Percentiles rank a stretch among this genome's conserved stretches.
phyloP scores from a whole-genome alignment of 2,329 filamentous ascomycete species.

The Fusarium zealandicum region DNA sequence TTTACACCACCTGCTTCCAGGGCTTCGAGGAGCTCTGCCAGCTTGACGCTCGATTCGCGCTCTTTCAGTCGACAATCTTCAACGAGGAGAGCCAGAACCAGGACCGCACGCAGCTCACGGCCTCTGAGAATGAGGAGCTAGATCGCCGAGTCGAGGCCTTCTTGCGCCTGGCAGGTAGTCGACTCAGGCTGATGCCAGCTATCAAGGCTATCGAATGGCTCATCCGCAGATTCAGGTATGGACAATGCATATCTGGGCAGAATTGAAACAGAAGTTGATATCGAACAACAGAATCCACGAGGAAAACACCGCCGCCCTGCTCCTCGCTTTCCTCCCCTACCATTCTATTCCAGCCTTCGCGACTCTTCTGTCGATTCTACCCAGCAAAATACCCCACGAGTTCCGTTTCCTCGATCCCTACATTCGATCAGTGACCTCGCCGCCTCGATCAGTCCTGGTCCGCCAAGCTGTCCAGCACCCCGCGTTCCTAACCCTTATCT shows the following conservation, averaged over 20 bases:
- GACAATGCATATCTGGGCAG: background rate
- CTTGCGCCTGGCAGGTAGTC: slow-evolving; percentile 77
- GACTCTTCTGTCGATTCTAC: slow-evolving; percentile 86
- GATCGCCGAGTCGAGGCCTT: slow-evolving; percentile 82
- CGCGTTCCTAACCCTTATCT: slow-evolving; percentile 77
- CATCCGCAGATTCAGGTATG: slow-evolving; percentile 84
- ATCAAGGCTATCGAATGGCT: slow-evolving; percentile 96
- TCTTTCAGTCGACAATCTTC: slow-evolving; percentile 82
- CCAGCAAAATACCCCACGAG: slow-evolving; percentile 73
- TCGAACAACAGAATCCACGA: slow-evolving; percentile 76
- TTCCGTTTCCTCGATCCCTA: slow-evolving; percentile 90
- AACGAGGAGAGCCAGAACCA: slow-evolving; percentile 91
- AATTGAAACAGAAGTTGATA: slow-evolving; percentile 6
- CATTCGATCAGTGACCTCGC: slow-evolving; percentile 75
- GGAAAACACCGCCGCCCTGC: slow-evolving; percentile 78
- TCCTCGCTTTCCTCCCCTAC: slow-evolving; percentile 91
- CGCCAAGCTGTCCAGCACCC: slow-evolving; percentile 82
- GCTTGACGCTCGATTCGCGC: slow-evolving; percentile 79
- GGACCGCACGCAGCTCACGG: slow-evolving; percentile 85
- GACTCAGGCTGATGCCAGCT: slow-evolving; percentile 83
- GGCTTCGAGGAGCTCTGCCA: slow-evolving; percentile 92
- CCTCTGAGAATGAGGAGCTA: slow-evolving; percentile 81
- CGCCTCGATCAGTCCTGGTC: slow-evolving; percentile 82
- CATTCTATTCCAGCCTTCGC: slow-evolving; percentile 86
- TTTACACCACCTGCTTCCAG: slow-evolving; percentile 86